Conservation (phyloP, 108 stramenopile genomes). For the Skeletonema potamos region DNA sequence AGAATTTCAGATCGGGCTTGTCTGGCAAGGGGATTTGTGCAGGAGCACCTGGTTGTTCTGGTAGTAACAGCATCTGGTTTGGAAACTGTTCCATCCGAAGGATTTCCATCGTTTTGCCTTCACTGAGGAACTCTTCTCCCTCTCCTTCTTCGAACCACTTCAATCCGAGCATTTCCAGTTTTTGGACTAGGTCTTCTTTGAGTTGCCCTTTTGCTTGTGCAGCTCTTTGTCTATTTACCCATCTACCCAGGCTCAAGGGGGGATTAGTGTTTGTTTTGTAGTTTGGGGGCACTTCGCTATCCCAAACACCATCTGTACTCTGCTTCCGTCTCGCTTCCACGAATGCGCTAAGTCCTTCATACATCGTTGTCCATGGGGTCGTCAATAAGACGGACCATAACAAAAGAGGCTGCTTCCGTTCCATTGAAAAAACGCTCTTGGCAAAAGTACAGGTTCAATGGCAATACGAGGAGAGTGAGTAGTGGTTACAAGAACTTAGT, state of each 20-base stretch:
- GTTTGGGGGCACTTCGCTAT: conserved; percentile 84
- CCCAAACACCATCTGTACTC: conserved; percentile 59
- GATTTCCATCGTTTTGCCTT: background rate
- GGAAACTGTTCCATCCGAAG: background rate
- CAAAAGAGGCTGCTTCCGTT: no score
- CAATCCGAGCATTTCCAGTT: conserved; percentile 67
- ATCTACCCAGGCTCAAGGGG: conserved; percentile 76
- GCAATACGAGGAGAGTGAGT: no score
- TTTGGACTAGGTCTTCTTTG: conserved; percentile 77
- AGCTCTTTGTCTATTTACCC: conserved; percentile 87
- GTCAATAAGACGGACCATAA: conserved; percentile 87
- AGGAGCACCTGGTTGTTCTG: background rate
- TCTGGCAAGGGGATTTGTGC: background rate
- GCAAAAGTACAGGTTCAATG: no score
- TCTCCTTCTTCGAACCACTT: conserved; percentile 62
- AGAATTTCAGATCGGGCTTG: background rate
- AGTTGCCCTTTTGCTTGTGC: conserved; percentile 76
- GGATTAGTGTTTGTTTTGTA: conserved; percentile 68
- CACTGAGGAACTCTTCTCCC: background rate
- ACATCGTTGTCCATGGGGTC: conserved; percentile 84
- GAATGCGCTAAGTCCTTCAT: conserved; percentile 69
- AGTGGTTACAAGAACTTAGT: no score
- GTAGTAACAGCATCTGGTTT: background rate
- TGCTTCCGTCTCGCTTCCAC: conserved; percentile 49
- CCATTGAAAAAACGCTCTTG: no score